These are phyloP conservation scores for Ploettnerulaceae sp. DNA, from an alignment of 2,329 filamentous ascomycete species.

Conservation along the genomic window DNA sequence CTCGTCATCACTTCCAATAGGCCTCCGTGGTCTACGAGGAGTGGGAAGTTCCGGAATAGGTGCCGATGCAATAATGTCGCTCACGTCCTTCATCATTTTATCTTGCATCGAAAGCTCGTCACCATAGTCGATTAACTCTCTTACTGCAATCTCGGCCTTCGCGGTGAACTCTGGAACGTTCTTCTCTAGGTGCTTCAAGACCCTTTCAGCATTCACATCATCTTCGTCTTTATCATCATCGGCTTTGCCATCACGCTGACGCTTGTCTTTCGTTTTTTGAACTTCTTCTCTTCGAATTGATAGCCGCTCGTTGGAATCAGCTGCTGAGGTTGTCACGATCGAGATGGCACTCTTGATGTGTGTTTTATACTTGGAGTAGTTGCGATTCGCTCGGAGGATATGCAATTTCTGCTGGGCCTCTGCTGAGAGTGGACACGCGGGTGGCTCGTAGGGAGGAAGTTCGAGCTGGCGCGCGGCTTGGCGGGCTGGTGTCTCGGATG, in stretches of 20 bases:
- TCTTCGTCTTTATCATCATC: slow-evolving; percentile 36
- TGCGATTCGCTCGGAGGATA: slow-evolving; percentile 39
- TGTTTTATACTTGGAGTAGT: slow-evolving; percentile 41
- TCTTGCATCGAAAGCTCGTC: slow-evolving; percentile 37
- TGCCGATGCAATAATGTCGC: slow-evolving; percentile 21
- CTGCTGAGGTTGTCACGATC: slow-evolving; percentile 45
- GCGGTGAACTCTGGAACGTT: slow-evolving; percentile 48
- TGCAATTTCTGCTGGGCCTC: slow-evolving; percentile 43
- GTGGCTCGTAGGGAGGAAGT: slow-evolving; percentile 49
- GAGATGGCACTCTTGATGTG: slow-evolving; percentile 43
- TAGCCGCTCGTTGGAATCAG: slow-evolving; percentile 52
- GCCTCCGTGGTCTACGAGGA: slow-evolving; percentile 30
- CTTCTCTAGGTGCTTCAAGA: slow-evolving; percentile 39
- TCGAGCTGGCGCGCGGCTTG: slow-evolving; percentile 17
- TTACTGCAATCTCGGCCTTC: slow-evolving; percentile 52
- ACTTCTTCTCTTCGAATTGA: slow-evolving; percentile 26
- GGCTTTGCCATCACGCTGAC: slow-evolving; percentile 30
- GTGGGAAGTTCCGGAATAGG: slow-evolving; percentile 30
- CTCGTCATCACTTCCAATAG: slow-evolving; percentile 32
- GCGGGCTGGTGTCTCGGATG: slow-evolving; percentile 10
- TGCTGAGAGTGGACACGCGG: slow-evolving; percentile 45
- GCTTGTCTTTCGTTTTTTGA: slow-evolving; percentile 25
- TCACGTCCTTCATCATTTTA: slow-evolving; percentile 32
- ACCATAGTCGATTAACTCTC: slow-evolving; percentile 53
- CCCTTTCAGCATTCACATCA: slow-evolving; percentile 34